Evolutionary conservation across 495 filamentous ascomycete genomes (phyloP), one percentile per base, ranked within the genome.

Genomic region (Trichoderma orchidacearum): DNA sequence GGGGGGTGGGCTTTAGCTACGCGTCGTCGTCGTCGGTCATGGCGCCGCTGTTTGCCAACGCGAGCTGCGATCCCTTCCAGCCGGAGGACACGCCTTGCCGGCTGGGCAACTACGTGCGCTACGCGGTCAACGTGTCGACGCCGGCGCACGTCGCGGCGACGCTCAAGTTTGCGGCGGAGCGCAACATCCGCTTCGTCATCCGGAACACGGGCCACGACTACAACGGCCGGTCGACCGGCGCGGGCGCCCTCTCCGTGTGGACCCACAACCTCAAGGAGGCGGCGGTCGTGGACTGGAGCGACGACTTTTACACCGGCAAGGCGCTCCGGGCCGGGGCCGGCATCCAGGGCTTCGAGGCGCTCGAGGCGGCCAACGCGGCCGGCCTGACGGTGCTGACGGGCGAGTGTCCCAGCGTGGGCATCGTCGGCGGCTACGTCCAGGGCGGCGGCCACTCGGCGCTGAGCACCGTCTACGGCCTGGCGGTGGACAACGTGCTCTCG

Each of bases 371-470:
- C 12, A 58, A 72, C 34, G 60, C 64, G 17, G 57, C 72, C 21
- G 74, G 75, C 5, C 64, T 79, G 21, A 70, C 70, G 3, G 72
- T 76, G n/a, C 73, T 84, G 15, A 78, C 73, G 13, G 76, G 75
- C 7, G 71, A 75, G 48, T 79, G 76, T 59, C 66, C 70, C 0
- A 76, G 71, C 1, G 77, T 79, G 13, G 75, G 74, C n/a, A 36
- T 68, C 18, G 70, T 65, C 3, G 77, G 70, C 27, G 72, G 75
- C 6, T 79, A 78, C 59, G 76, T 68, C 7, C 76, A 79, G 58
- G 82, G 81, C 2, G 83, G 79, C 12, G 85, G 85, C 0, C 80
- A 84, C 59, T 73, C 70, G 2, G 62, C 76, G 0, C 66, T 87
- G 0, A 61, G 63, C 5, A 74, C 77, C 0, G 66, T 61, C 4